phyloP scores from a whole-genome alignment of 257 asterid species.

The Lycium barbarum region DNA sequence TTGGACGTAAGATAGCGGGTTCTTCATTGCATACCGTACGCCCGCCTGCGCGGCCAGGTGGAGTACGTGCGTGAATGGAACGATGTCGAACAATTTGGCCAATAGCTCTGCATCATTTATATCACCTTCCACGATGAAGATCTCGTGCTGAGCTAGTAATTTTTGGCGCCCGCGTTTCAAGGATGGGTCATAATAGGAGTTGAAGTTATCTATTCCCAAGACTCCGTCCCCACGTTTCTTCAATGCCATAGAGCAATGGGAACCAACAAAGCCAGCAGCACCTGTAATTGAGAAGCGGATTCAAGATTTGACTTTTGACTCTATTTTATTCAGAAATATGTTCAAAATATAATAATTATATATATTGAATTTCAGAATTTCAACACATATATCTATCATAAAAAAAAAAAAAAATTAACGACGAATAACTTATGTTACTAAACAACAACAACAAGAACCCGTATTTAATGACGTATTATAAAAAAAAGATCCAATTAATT shows the following conservation, averaged over 20 bases:
- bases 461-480: too few species aligned
- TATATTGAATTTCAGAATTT: not conserved
- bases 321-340: too few species aligned
- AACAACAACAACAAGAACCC: too few species aligned
- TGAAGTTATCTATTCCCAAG: constrained; percentile 85
- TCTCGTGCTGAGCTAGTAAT: constrained; percentile 53
- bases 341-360: not conserved
- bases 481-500: too few species aligned
- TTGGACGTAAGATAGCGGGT: constrained; percentile 69
- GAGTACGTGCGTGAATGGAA: constrained; percentile 74
- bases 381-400: not conserved
- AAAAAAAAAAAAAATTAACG: too few species aligned
- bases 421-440: too few species aligned
- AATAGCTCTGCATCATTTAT: constrained; percentile 70
- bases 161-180: constrained; percentile 72
- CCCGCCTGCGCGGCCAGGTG: constrained; percentile 97
- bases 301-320: not conserved
- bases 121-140: constrained; percentile 77
- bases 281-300: constrained; percentile 54
- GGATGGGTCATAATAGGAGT: constrained; percentile 84
- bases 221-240: constrained; percentile 94
- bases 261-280: constrained; percentile 89
- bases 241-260: constrained; percentile 75
- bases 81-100: constrained; percentile 73
- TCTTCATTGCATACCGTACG: constrained; percentile 94